Conservation (phyloP, 2,329 filamentous ascomycete genomes). For the Myriosclerotinia curreyana region DNA sequence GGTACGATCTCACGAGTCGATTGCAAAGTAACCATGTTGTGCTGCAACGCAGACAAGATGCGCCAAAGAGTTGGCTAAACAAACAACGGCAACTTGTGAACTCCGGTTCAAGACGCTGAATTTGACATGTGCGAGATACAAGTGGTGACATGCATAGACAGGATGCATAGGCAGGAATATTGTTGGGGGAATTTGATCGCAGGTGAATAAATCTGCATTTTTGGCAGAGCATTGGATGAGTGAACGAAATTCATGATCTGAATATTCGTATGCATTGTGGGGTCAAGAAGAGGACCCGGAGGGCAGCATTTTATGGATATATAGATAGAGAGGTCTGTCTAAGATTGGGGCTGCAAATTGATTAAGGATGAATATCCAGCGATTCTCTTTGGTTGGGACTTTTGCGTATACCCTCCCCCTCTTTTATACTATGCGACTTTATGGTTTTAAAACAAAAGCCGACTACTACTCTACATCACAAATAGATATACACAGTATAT, state of each 20-base stretch:
- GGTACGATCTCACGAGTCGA: slow-evolving; percentile 77
- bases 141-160: not conserved
- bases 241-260: slow-evolving; percentile 19
- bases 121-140: not conserved
- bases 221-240: slow-evolving; percentile 6
- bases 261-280: slow-evolving; percentile 10
- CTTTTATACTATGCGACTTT: slow-evolving; percentile 10
- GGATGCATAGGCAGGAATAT: not conserved
- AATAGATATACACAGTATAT: slow-evolving; percentile 5
- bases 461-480: slow-evolving; percentile 5
- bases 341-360: slow-evolving; percentile 21
- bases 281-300: not conserved
- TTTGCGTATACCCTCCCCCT: slow-evolving; percentile 18
- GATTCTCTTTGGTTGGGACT: slow-evolving; percentile 15
- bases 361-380: slow-evolving; percentile 17
- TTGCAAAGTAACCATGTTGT: slow-evolving; percentile 82
- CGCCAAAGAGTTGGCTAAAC: slow-evolving; percentile 77
- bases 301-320: slow-evolving; percentile 21
- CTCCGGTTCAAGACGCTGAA: slow-evolving; percentile 34
- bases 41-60: slow-evolving; percentile 69
- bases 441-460: slow-evolving; percentile 7
- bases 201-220: slow-evolving; percentile 16
- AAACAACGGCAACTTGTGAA: slow-evolving; percentile 75
- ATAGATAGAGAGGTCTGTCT: slow-evolving; percentile 21
- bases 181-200: not conserved